Evolutionary conservation across 108 stramenopile genomes (phyloP).

Genomic region (Cyclotella sp.): DNA sequence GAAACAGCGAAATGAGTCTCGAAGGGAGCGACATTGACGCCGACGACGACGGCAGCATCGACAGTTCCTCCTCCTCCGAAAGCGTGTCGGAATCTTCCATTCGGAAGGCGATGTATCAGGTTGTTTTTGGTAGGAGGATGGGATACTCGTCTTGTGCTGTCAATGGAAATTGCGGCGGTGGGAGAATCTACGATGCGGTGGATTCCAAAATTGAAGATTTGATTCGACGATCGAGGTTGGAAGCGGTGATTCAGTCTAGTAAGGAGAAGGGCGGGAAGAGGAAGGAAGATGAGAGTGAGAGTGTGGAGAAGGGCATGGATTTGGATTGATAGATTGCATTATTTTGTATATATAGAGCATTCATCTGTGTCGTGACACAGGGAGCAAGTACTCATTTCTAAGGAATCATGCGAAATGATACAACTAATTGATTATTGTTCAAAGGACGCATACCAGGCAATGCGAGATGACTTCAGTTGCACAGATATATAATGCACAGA

Average conservation of each 20-base stretch:
- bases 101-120: slow-evolving; percentile 45
- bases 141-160: not conserved
- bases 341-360: not conserved
- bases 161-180: not conserved
- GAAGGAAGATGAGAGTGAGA: slow-evolving; percentile 2
- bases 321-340: slow-evolving; percentile 2
- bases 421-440: too few relatives aligned
- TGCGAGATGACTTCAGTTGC: too few relatives aligned
- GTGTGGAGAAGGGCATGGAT: slow-evolving; percentile 1
- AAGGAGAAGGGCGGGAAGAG: slow-evolving; percentile 1
- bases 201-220: slow-evolving; percentile 52
- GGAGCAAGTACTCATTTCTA: too few relatives aligned
- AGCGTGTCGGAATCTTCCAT: slow-evolving; percentile 42
- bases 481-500: too few relatives aligned
- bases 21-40: slow-evolving; percentile 13
- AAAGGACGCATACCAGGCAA: too few relatives aligned
- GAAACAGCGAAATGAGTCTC: slow-evolving; percentile 14
- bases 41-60: slow-evolving; percentile 20
- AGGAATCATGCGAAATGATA: too few relatives aligned
- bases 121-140: slow-evolving; percentile 39
- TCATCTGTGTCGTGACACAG: too few relatives aligned
- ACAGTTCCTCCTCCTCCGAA: slow-evolving; percentile 3
- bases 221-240: slow-evolving; percentile 40
- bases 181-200: slow-evolving; percentile 27
- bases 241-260: slow-evolving; percentile 28